Percentiles rank a stretch among this genome's conserved stretches.
These are phyloP conservation scores for Linnemannia exigua DNA, from an alignment of 192 early-diverging fungal species.

Conservation along the genomic window DNA sequence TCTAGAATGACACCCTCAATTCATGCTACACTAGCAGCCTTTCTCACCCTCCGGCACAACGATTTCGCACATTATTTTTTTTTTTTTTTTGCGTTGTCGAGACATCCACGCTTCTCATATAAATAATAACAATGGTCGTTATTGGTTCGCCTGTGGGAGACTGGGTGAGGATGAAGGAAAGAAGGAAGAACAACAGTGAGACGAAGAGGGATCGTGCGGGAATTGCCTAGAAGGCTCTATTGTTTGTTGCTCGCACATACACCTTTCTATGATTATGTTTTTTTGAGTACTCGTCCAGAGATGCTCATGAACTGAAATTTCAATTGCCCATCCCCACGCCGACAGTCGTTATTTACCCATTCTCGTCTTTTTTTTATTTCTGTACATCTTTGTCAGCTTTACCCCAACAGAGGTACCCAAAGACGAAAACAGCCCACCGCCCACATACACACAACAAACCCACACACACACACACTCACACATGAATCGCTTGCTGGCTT, in stretches of 20 bases:
- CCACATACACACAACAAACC: too few species aligned
- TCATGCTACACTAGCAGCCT: neutral
- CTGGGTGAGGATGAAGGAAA: neutral
- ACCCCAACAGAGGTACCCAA: too few species aligned
- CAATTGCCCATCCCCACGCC: too few species aligned
- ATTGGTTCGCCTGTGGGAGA: neutral
- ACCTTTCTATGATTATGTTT: too few species aligned
- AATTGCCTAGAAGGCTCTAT: neutral
- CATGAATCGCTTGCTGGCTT: too few species aligned
- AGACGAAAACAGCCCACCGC: too few species aligned
- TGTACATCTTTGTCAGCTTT: too few species aligned
- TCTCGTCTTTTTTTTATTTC: too few species aligned
- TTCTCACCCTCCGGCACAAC: neutral
- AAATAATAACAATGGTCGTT: neutral
- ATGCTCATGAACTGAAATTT: too few species aligned
- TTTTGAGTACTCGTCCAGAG: too few species aligned
- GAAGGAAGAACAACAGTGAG: neutral
- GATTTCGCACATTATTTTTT: neutral
- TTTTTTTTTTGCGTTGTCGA: neutral
- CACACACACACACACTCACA: too few species aligned
- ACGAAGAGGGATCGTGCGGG: neutral
- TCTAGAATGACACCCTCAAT: neutral
- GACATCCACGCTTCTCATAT: neutral
- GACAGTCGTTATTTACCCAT: too few species aligned
- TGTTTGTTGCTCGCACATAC: neutral